phyloP scores from a whole-genome alignment of 208 protist species.

The Acanthamoeba triangularis region DNA sequence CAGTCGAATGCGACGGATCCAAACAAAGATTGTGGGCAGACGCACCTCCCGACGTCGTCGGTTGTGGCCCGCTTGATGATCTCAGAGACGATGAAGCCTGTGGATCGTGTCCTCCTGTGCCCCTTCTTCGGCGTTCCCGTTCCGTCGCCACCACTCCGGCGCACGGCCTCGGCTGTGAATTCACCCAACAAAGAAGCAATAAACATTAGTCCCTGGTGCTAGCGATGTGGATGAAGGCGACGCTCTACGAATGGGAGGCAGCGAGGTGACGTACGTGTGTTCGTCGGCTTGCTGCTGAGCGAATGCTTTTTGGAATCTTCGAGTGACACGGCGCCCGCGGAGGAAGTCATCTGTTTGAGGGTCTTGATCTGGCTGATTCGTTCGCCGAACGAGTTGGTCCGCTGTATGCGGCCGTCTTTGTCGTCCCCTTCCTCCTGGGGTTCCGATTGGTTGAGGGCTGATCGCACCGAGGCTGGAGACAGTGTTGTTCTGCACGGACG shows the following conservation, averaged over 20 bases:
- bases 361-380: neutral
- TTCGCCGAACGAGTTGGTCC: slow-evolving; percentile 58
- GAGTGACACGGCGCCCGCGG: neutral
- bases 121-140: neutral
- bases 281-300: neutral
- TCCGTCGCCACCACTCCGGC: neutral
- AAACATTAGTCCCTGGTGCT: neutral
- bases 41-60: neutral
- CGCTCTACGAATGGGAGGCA: neutral
- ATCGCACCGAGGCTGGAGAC: too few species aligned
- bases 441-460: neutral
- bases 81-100: slow-evolving; percentile 53
- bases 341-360: neutral
- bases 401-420: neutral
- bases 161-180: neutral
- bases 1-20: too few species aligned
- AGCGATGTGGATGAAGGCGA: neutral
- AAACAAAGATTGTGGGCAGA: too few species aligned
- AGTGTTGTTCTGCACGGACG: too few species aligned
- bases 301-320: neutral
- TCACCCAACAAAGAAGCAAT: too few species aligned
- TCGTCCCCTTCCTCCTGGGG: neutral
- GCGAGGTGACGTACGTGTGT: neutral
- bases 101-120: slow-evolving; percentile 47
- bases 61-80: slow-evolving; percentile 23